phyloP scores from a whole-genome alignment of 1,139 yeast genomes.

The Arxiozyma slooffiae region DNA sequence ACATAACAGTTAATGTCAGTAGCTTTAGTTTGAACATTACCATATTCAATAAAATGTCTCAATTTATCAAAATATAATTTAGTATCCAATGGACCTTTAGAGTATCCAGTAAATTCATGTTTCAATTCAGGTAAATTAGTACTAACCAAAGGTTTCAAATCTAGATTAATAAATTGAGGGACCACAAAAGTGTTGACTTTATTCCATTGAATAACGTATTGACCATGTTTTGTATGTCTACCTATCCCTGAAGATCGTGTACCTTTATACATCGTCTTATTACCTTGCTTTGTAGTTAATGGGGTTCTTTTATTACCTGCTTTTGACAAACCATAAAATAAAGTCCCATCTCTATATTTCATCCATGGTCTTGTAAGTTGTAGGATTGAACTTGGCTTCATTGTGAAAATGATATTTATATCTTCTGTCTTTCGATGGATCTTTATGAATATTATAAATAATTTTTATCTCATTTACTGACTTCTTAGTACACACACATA shows the following conservation, averaged over 20 bases:
- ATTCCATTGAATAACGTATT: conserved; percentile 67
- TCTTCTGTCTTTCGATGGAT: no score
- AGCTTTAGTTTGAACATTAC: conserved; percentile 32
- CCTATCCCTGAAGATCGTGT: conserved; percentile 94
- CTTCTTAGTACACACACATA: no score
- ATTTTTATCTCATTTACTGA: no score
- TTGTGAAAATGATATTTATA: conserved; percentile 17
- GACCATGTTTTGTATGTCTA: conserved; percentile 60
- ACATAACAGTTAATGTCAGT: conserved; percentile 22
- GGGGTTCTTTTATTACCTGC: conserved; percentile 79
- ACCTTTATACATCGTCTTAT: conserved; percentile 89
- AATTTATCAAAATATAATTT: conserved; percentile 63
- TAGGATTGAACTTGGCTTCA: conserved; percentile 48
- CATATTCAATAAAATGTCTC: conserved; percentile 66
- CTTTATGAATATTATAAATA: no score
- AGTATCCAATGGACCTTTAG: conserved; percentile 65
- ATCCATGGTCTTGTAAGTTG: conserved; percentile 81
- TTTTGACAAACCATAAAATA: conserved; percentile 71
- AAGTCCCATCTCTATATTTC: conserved; percentile 69
- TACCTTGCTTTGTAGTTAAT: conserved; percentile 86
- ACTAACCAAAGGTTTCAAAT: conserved; percentile 66
- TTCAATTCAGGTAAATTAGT: conserved; percentile 59
- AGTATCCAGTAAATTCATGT: conserved; percentile 61
- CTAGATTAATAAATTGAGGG: conserved; percentile 45
- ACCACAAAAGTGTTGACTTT: conserved; percentile 87